Base-by-base conservation (phyloP, 192 early-diverging fungal genomes). In the Coemansia sp. region DNA sequence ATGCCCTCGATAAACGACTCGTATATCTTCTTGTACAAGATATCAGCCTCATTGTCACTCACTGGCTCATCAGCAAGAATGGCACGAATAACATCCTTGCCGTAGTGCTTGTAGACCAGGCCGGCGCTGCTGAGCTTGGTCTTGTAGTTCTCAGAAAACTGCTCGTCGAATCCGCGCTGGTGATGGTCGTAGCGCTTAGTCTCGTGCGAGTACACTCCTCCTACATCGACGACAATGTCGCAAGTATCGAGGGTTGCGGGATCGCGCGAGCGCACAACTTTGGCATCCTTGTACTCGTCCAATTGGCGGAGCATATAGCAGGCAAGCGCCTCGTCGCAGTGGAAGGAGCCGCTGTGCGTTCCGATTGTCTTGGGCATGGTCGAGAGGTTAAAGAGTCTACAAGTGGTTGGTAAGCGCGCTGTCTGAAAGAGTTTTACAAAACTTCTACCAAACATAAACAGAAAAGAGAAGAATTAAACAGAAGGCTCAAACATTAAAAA, bases 81-180 rank as follows among this genome's bases (percentile, higher is more conserved):
- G 10, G 72, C 70, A 10, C 68, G 77, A 40, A 98, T 90, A 3
- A 96, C 91, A 47, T 93, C 87, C 43, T 88, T 85, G 28, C 96
- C 96, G 79, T 94, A 98, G 75, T 97, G 95, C 89, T 97, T 97
- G 91, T 98, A 98, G 49, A 97, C 86, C 8, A 98, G 80, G 4
- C 96, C 96, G n/a, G 96, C 96, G 70, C 90, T 92, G 75, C 94
- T 96, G 57, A 98, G 87, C 84, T 94, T 94, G 72, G 91, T 95
- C 70, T 87, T 80, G 69, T 94, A 89, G 61, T 88, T 78, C 23
- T 67, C 75, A 33, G 87, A 87, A 75, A 97, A 98, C 62, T 93
- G 94, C 72, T 96, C 94, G 30, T 78, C 81, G 64, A 98, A 98
- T 43, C 92, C 95, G 63, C 96, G 89, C 82, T 98, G 96, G 73